phyloP scores from a whole-genome alignment of 768 basidiomycete species.

The Macrolepiota fuliginosa region DNA sequence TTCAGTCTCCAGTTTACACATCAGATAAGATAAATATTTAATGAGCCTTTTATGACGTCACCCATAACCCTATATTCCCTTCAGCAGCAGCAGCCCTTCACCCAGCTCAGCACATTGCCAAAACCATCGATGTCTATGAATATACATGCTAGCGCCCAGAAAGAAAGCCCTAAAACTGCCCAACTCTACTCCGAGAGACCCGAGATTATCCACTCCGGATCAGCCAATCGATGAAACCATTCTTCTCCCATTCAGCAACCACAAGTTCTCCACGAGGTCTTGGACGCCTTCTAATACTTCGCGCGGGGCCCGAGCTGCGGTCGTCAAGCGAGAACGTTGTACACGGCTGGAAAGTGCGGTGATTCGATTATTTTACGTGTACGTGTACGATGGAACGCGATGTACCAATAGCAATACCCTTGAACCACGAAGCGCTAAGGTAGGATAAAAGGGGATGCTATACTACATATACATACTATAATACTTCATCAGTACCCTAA shows the following conservation, averaged over 20 bases:
- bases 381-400: background rate
- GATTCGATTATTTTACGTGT: slow-evolving; percentile 6
- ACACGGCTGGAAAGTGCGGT: background rate
- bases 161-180: background rate
- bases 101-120: background rate
- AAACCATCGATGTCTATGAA: background rate
- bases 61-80: background rate
- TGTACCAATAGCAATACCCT: background rate
- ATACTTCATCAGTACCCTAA: slow-evolving; percentile 1
- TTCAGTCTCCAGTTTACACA: background rate
- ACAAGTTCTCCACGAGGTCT: slow-evolving; percentile 9
- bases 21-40: slow-evolving; percentile 11
- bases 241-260: background rate
- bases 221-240: background rate
- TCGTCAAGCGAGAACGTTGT: slow-evolving; percentile 1
- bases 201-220: background rate
- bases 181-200: background rate
- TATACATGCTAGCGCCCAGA: background rate
- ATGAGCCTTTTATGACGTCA: background rate
- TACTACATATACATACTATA: background rate
- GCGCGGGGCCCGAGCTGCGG: background rate
- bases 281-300: background rate
- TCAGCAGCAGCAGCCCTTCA: background rate
- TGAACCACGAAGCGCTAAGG: background rate
- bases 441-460: background rate